Percentiles rank a stretch among this genome's conserved stretches.
Evolutionary conservation across 1,139 yeast species (phyloP).

Genomic region (Trichomonascaceae sp.): DNA sequence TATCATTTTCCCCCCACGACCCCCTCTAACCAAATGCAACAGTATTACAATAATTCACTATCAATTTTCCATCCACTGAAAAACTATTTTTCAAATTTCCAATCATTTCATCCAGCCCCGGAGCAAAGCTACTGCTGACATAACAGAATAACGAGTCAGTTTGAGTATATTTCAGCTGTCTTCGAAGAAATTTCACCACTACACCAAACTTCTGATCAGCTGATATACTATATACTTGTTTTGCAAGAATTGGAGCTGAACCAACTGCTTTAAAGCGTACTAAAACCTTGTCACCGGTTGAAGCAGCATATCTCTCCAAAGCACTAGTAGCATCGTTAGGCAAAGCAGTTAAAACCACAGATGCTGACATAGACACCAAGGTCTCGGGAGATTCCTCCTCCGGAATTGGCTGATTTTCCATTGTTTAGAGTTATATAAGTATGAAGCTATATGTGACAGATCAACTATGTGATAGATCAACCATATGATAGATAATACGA

Average conservation of each 20-base stretch:
- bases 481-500: background rate
- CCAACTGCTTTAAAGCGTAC: conserved; percentile 36
- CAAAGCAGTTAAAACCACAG: conserved; percentile 27
- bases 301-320: conserved; percentile 24
- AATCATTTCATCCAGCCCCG: conserved; percentile 34
- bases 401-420: conserved; percentile 21
- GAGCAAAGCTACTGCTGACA: conserved; percentile 37
- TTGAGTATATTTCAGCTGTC: conserved; percentile 29
- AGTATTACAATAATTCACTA: conserved; percentile 34
- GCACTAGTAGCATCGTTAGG: conserved; percentile 28
- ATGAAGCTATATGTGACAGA: background rate
- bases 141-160: conserved; percentile 35
- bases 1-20: too few species aligned
- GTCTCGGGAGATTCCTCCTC: conserved; percentile 27
- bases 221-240: conserved; percentile 32
- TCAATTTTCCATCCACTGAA: conserved; percentile 32
- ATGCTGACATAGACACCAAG: conserved; percentile 28
- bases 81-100: conserved; percentile 30
- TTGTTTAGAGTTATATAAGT: background rate
- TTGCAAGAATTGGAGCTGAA: conserved; percentile 34
- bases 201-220: conserved; percentile 33
- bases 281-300: conserved; percentile 14
- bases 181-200: conserved; percentile 33
- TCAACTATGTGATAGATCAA: too few species aligned
- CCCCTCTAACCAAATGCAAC: conserved; percentile 36